phyloP scores from a whole-genome alignment of 345 rosid genomes.

The Rhodomyrtus tomentosa region DNA sequence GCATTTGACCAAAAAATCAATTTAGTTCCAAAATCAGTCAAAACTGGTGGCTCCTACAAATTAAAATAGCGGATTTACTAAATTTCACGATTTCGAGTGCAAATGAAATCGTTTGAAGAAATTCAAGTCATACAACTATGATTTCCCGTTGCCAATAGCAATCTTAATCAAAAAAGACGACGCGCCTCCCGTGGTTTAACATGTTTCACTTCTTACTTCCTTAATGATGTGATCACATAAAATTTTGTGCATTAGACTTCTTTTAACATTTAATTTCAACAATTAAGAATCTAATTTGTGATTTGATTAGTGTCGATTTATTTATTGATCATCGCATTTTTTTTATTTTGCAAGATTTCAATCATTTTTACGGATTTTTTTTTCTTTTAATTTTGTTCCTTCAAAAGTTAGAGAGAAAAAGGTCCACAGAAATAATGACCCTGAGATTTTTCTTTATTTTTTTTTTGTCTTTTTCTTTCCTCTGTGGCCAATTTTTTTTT shows the following conservation, averaged over 20 bases:
- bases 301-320: neutral
- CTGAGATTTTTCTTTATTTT: neutral
- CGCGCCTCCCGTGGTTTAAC: neutral
- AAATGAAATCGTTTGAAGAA: neutral
- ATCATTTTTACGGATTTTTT: neutral
- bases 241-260: neutral
- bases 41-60: neutral
- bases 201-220: neutral
- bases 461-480: neutral
- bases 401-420: neutral
- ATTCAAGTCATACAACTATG: fast-evolving
- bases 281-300: neutral
- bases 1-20: neutral
- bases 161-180: neutral
- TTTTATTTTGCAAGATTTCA: neutral
- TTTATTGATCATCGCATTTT: neutral
- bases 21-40: neutral
- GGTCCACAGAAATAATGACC: neutral
- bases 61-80: neutral
- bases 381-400: neutral
- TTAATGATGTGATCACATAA: fast-evolving
- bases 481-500: neutral
- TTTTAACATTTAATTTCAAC: neutral
- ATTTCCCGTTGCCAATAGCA: too few species aligned
- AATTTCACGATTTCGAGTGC: neutral